A percentile compares a stretch with the other conserved stretches of the same genome.
phyloP scores from a whole-genome alignment of 768 basidiomycete species.

The Auricularia heimuer region DNA sequence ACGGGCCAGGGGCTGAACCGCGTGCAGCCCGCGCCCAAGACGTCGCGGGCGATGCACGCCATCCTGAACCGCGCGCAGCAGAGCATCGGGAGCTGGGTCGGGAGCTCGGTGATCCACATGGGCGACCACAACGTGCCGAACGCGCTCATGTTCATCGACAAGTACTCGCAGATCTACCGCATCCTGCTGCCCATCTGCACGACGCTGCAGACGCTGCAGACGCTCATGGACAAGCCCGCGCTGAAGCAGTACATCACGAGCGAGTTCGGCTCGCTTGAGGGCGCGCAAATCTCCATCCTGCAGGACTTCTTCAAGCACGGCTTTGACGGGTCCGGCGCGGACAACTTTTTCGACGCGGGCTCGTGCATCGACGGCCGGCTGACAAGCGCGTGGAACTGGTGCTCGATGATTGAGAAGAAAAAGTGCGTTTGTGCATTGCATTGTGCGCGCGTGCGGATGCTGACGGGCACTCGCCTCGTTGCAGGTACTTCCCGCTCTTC shows the following conservation, averaged over 20 bases:
- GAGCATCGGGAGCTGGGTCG: slow-evolving; percentile 75
- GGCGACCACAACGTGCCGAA: slow-evolving; percentile 73
- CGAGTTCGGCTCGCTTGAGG: slow-evolving; percentile 72
- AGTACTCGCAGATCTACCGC: slow-evolving; percentile 86
- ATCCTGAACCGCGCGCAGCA: slow-evolving; percentile 77
- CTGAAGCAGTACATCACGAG: slow-evolving; percentile 67
- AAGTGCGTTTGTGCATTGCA: slow-evolving; percentile 67
- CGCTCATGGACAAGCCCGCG: slow-evolving; percentile 57
- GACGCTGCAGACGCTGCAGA: slow-evolving; percentile 61
- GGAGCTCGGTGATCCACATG: slow-evolving; percentile 59
- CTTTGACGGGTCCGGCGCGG: slow-evolving; percentile 85
- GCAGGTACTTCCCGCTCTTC: slow-evolving; percentile 6
- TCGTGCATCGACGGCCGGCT: slow-evolving; percentile 68
- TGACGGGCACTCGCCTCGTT: not conserved
- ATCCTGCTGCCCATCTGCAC: slow-evolving; percentile 84
- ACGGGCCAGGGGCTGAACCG: slow-evolving; percentile 89
- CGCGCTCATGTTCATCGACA: slow-evolving; percentile 82
- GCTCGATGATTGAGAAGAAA: slow-evolving; percentile 77
- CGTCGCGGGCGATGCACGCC: slow-evolving; percentile 81
- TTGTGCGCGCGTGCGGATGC: slow-evolving; percentile 38
- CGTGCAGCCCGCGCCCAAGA: slow-evolving; percentile 79
- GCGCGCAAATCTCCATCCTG: slow-evolving; percentile 58
- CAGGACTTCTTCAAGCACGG: slow-evolving; percentile 81
- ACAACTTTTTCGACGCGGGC: slow-evolving; percentile 84
- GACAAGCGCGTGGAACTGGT: slow-evolving; percentile 93